phyloP scores from a whole-genome alignment of 495 filamentous ascomycete genomes.

The Hypoxylon perforatum region DNA sequence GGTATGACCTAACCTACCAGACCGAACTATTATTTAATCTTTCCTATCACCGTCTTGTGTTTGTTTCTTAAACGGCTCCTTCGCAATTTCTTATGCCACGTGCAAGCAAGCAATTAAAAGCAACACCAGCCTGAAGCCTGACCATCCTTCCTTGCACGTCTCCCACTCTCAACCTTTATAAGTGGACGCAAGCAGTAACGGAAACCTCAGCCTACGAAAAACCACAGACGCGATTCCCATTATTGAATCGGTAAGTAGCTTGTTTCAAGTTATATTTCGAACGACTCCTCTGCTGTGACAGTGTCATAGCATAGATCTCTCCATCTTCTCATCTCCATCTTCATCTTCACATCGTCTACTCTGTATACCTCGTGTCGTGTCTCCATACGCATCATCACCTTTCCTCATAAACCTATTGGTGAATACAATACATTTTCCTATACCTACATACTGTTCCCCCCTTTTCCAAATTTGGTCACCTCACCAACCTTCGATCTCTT shows the following conservation, averaged over 20 bases:
- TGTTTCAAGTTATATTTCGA: not conserved
- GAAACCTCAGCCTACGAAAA: not conserved
- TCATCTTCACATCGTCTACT: not conserved
- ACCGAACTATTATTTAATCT: constrained; percentile 28
- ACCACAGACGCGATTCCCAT: not conserved
- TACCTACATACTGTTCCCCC: not conserved
- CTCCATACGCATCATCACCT: too few species aligned
- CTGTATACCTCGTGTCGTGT: not conserved
- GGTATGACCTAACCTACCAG: constrained; percentile 22
- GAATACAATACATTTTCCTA: not conserved
- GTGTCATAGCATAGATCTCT: not conserved
- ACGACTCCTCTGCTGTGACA: not conserved
- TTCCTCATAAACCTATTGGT: not conserved
- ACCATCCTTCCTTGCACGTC: constrained; percentile 3
- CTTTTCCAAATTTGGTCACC: constrained; percentile 8
- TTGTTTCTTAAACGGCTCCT: constrained; percentile 12
- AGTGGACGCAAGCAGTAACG: not conserved
- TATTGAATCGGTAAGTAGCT: constrained; percentile 12
- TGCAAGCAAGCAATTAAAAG: constrained; percentile 23
- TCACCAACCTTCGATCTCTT: constrained; percentile 1
- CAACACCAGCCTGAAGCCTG: constrained; percentile 9
- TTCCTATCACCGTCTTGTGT: constrained; percentile 5
- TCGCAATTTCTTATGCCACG: constrained; percentile 10
- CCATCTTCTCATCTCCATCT: not conserved
- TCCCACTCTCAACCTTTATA: constrained; percentile 6